phyloP scores from a whole-genome alignment of 371 early-diverging fungal species.

The Mortierella sp. region DNA sequence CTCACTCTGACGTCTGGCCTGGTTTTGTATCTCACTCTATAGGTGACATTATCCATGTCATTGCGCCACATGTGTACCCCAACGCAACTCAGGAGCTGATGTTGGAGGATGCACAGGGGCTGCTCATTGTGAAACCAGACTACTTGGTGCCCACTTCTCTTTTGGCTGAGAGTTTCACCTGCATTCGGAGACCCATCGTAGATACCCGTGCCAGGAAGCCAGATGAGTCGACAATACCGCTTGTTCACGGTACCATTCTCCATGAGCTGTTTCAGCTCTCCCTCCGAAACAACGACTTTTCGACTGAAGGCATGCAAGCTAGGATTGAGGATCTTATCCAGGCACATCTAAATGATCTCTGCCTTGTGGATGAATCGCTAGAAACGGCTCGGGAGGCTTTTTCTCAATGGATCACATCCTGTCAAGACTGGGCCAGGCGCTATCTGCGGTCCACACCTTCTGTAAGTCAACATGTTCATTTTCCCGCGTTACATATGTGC shows the following conservation, averaged over 20 bases:
- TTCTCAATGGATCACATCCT: slow-evolving; percentile 57
- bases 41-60: slow-evolving; percentile 72
- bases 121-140: slow-evolving; percentile 87
- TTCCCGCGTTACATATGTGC: background rate
- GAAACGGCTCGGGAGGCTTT: slow-evolving; percentile 62
- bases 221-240: slow-evolving; percentile 65
- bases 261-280: slow-evolving; percentile 84
- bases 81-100: slow-evolving; percentile 42
- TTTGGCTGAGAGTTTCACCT: slow-evolving; percentile 80
- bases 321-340: slow-evolving; percentile 64
- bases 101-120: slow-evolving; percentile 64
- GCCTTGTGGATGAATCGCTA: slow-evolving; percentile 74
- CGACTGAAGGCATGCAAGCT: slow-evolving; percentile 59
- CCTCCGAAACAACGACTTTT: slow-evolving; percentile 69
- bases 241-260: slow-evolving; percentile 86
- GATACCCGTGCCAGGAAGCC: slow-evolving; percentile 70
- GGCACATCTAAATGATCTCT: slow-evolving; percentile 71
- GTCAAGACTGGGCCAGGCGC: slow-evolving; percentile 64
- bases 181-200: slow-evolving; percentile 83
- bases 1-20: background rate
- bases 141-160: slow-evolving; percentile 81
- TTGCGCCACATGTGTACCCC: slow-evolving; percentile 25
- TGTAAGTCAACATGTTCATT: slow-evolving; percentile 6
- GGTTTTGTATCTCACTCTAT: background rate
- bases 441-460: slow-evolving; percentile 56